Percentiles rank a stretch among this genome's conserved stretches.
Evolutionary conservation across 257 asterid species (phyloP).

Genomic region (Solanum tarapatanum): DNA sequence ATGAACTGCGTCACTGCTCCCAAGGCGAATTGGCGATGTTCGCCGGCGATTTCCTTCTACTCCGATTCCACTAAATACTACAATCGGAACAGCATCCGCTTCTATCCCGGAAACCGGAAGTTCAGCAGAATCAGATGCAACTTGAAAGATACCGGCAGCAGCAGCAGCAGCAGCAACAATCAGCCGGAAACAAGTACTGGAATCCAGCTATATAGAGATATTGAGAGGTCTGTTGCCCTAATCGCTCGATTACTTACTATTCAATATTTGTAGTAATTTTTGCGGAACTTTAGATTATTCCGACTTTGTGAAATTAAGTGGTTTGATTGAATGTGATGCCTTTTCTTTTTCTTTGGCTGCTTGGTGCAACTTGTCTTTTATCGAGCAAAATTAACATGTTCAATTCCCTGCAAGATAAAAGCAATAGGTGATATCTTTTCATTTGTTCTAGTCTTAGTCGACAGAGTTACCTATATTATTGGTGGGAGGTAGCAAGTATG

Average conservation of each 20-base stretch:
- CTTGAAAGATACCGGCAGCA: slow-evolving; percentile 14
- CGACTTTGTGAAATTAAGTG: background rate
- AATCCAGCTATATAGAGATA: slow-evolving; percentile 68
- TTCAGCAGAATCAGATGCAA: slow-evolving; percentile 22
- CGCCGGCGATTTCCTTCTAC: slow-evolving; percentile 1
- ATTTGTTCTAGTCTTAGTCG: background rate
- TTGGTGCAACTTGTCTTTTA: background rate
- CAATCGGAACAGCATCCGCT: slow-evolving; percentile 1
- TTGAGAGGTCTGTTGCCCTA: slow-evolving; percentile 44
- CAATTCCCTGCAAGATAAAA: background rate
- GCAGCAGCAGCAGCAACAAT: background rate
- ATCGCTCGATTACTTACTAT: background rate
- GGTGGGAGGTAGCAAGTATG: background rate
- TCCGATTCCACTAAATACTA: background rate
- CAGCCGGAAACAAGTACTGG: slow-evolving; percentile 34
- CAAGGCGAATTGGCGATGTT: slow-evolving; percentile 14
- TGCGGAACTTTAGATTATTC: background rate
- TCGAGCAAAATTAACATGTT: background rate
- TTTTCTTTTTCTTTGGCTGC: background rate
- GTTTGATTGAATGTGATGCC: background rate
- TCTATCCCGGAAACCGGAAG: background rate
- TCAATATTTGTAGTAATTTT: background rate
- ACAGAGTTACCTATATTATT: background rate
- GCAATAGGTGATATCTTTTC: background rate
- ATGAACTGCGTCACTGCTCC: background rate